A percentile compares a stretch with the other conserved stretches of the same genome.
Conservation (phyloP, 192 early-diverging fungal species). For the Entomortierella beljakovae region DNA sequence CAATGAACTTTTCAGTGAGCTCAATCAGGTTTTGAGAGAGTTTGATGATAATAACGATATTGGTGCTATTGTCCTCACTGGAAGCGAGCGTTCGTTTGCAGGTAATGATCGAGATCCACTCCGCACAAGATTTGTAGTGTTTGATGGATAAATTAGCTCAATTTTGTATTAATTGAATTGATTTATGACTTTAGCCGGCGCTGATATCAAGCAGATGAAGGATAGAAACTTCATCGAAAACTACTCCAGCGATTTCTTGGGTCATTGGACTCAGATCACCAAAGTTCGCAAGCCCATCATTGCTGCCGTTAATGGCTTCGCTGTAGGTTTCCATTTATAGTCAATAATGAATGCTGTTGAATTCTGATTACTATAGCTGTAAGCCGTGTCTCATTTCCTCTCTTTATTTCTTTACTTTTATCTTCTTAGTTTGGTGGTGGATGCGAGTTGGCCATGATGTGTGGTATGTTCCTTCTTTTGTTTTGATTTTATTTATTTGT, state of each 20-base stretch:
- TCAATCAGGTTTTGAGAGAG: constrained; percentile 86
- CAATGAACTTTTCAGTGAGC: constrained; percentile 90
- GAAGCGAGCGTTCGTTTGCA: constrained; percentile 96
- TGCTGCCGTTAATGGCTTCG: constrained; percentile 98
- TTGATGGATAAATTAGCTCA: too few species aligned
- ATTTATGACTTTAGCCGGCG: constrained; percentile 74
- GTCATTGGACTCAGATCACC: constrained; percentile 94
- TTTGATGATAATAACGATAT: constrained; percentile 83
- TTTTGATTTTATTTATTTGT: too few species aligned
- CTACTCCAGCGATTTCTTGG: constrained; percentile 93
- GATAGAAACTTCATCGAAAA: constrained; percentile 86
- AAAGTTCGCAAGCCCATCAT: constrained; percentile 95
- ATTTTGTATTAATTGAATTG: background rate
- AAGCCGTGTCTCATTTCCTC: background rate
- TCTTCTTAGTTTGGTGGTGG: constrained; percentile 88
- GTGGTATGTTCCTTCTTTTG: constrained; percentile 60
- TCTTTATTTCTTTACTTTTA: background rate
- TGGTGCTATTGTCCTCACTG: constrained; percentile 95
- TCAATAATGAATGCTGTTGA: too few species aligned
- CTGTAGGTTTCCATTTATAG: constrained; percentile 63
- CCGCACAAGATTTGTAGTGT: background rate
- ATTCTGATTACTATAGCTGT: too few species aligned
- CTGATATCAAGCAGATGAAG: constrained; percentile 99
- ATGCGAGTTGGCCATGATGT: constrained; percentile 99
- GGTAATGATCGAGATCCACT: constrained; percentile 59